These are phyloP conservation scores for Scleromitrula shiraiana DNA, from an alignment of 2,329 filamentous ascomycete genomes.

Conservation along the genomic window DNA sequence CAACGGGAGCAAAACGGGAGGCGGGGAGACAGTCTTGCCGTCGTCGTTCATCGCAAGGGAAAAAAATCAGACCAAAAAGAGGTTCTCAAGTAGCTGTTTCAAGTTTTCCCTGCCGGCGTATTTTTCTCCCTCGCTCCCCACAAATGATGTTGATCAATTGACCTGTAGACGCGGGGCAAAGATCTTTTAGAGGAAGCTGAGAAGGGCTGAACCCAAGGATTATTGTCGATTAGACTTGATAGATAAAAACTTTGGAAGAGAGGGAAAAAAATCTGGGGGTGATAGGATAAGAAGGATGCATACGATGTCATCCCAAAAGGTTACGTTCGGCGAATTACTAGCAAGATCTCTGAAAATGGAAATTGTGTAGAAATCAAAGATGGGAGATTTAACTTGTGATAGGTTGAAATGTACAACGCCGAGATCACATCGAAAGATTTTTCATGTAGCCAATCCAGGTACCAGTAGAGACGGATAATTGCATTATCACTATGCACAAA, in stretches of 20 bases:
- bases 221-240: conserved; percentile 10
- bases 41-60: not conserved
- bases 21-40: conserved; percentile 2
- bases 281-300: conserved; percentile 1
- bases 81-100: conserved; percentile 1
- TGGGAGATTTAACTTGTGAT: not conserved
- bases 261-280: conserved; percentile 1
- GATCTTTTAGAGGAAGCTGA: conserved; percentile 3
- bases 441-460: conserved; percentile 7
- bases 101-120: conserved; percentile 1
- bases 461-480: not conserved
- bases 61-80: not conserved
- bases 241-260: no score
- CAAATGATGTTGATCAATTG: conserved; percentile 5
- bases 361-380: not conserved
- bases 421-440: conserved; percentile 1
- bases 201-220: conserved; percentile 6
- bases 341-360: not conserved
- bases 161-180: conserved; percentile 11
- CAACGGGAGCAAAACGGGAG: no score
- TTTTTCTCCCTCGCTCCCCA: conserved; percentile 5
- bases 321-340: conserved; percentile 3
- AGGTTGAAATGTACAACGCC: conserved; percentile 1
- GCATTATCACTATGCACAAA: conserved; percentile 4
- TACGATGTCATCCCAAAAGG: conserved; percentile 2